Percentiles rank a stretch among this genome's conserved stretches.
These are phyloP conservation scores for Gonium pectorale DNA, from an alignment of 139 green algal species.

Conservation along the genomic window DNA sequence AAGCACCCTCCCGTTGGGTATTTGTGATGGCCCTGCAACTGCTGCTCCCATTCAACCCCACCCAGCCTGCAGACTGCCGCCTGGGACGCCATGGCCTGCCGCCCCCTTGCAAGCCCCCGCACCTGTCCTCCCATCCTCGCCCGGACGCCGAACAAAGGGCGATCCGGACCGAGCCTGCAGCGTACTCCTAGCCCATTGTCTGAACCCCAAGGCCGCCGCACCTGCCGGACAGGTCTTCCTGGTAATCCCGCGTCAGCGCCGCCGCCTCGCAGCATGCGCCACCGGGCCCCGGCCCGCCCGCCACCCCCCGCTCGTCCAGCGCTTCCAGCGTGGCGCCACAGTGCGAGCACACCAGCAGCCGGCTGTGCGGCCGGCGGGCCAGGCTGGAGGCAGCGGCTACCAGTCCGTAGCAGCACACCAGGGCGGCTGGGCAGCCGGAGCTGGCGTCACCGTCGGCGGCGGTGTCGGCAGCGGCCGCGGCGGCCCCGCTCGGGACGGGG, in stretches of 20 bases:
- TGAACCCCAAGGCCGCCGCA: not conserved
- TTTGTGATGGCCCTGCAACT: too few species aligned
- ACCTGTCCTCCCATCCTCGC: too few species aligned
- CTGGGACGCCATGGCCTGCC: too few species aligned
- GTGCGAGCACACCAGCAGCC: slow-evolving; percentile 7
- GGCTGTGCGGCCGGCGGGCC: slow-evolving; percentile 10
- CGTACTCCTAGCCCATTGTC: too few species aligned
- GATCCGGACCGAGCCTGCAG: too few species aligned
- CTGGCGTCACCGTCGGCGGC: not conserved
- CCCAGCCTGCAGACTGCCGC: too few species aligned
- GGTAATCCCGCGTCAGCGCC: not conserved
- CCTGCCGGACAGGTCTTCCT: slow-evolving; percentile 39
- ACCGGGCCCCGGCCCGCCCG: not conserved
- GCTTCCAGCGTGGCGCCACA: not conserved
- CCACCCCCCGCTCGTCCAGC: slow-evolving; percentile 25
- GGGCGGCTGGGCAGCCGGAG: not conserved
- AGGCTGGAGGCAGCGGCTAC: not conserved
- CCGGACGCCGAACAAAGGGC: too few species aligned
- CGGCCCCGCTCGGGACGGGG: not conserved
- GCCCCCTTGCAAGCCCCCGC: too few species aligned
- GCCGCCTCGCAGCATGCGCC: not conserved
- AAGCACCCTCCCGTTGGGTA: too few species aligned
- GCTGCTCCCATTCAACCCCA: too few species aligned
- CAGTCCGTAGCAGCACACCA: slow-evolving; percentile 29
- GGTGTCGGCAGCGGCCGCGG: not conserved